A percentile compares a stretch with the other conserved stretches of the same genome.
phyloP scores from a whole-genome alignment of 73 alveolate species.

The Tetrahymena borealis region DNA sequence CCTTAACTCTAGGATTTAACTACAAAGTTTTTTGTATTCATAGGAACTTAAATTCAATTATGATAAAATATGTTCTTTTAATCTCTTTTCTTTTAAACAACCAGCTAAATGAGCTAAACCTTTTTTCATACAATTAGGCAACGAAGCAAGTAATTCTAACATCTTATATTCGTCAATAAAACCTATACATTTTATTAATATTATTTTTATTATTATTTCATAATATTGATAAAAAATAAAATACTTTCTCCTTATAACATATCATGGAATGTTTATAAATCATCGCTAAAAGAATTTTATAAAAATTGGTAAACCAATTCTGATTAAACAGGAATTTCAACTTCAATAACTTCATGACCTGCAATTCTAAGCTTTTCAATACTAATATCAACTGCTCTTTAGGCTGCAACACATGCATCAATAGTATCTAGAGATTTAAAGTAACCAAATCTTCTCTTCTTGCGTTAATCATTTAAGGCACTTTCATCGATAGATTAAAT shows the following conservation, averaged over 20 bases:
- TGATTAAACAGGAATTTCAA: background rate
- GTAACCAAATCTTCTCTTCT: background rate
- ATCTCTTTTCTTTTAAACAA: background rate
- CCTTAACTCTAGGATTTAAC: background rate
- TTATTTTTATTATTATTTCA: too few relatives aligned
- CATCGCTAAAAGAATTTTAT: background rate
- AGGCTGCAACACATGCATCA: slow-evolving; percentile 10
- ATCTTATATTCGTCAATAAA: slow-evolving; percentile 3
- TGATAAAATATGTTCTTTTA: background rate
- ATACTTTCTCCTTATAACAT: background rate
- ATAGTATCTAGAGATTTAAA: background rate
- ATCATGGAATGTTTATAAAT: background rate
- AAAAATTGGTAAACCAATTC: background rate
- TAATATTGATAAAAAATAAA: too few relatives aligned
- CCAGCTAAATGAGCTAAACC: slow-evolving; percentile 3
- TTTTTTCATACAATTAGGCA: background rate
- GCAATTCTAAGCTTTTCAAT: background rate
- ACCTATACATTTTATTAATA: background rate
- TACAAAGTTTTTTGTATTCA: background rate
- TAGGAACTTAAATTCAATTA: slow-evolving; percentile 1
- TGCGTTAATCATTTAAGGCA: background rate
- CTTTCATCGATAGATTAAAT: background rate
- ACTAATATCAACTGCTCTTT: slow-evolving; percentile 24
- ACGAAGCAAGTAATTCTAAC: background rate
- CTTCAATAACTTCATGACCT: slow-evolving; percentile 32